Evolutionary conservation across 495 filamentous ascomycete genomes (phyloP).

Genomic region (Podospora pseudoanserina): DNA sequence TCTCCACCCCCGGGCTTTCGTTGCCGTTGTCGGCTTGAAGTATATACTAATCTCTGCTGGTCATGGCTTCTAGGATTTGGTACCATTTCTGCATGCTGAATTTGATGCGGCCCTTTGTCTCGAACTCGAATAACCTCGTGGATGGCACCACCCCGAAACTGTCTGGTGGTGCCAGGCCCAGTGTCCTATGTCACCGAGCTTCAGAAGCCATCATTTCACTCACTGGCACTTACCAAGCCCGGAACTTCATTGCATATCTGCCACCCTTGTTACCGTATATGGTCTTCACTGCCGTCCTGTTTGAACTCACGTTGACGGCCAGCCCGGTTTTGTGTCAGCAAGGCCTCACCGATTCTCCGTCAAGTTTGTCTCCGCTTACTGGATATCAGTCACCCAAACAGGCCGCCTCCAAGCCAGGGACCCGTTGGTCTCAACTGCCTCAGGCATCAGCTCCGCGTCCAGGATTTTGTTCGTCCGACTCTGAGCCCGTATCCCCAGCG

Average conservation of each 20-base stretch:
- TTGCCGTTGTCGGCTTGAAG: not conserved
- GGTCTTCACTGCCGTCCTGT: conserved; percentile 25
- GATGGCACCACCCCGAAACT: conserved; percentile 17
- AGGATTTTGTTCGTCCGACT: not conserved
- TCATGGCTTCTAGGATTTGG: conserved; percentile 21
- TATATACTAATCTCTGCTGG: not conserved
- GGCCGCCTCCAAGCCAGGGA: not conserved
- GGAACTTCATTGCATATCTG: conserved; percentile 18
- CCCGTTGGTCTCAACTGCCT: not conserved
- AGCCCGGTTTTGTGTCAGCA: conserved; percentile 1
- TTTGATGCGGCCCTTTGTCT: conserved; percentile 27
- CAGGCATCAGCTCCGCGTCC: not conserved
- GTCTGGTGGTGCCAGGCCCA: conserved; percentile 15
- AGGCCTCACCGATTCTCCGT: conserved; percentile 7
- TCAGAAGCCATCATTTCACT: conserved; percentile 30
- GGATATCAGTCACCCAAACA: not conserved
- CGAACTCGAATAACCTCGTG: conserved; percentile 18
- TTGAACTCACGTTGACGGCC: conserved; percentile 20
- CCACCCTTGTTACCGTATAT: conserved; percentile 26
- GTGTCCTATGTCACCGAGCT: conserved; percentile 21
- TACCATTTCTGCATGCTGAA: conserved; percentile 30
- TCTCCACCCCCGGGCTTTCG: too few species aligned
- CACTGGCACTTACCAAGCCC: conserved; percentile 27
- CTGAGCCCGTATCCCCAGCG: conserved; percentile 14
- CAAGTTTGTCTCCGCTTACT: conserved; percentile 3